These are phyloP conservation scores for Serendipita sp. DNA, from an alignment of 768 basidiomycete genomes.

Conservation along the genomic window DNA sequence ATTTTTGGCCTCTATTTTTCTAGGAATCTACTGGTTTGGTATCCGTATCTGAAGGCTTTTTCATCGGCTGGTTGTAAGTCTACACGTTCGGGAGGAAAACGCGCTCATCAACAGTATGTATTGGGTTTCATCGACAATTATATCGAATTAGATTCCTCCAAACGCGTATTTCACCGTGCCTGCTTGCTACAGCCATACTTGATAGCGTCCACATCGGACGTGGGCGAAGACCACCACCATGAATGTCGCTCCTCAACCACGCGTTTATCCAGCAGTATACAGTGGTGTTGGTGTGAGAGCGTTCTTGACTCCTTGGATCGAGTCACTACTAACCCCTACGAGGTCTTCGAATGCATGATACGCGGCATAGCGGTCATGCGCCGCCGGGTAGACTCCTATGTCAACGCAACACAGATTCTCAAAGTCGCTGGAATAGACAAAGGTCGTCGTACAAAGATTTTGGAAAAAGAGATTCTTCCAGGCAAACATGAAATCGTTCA, in stretches of 20 bases:
- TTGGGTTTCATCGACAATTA: not conserved
- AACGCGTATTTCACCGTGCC: slow-evolving; percentile 3
- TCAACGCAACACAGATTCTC: slow-evolving; percentile 98
- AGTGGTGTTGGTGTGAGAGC: slow-evolving; percentile 4
- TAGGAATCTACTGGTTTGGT: too few relatives aligned
- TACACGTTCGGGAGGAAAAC: not conserved
- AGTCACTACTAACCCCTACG: slow-evolving; percentile 7
- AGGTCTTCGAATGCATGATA: slow-evolving; percentile 98
- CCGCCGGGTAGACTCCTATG: slow-evolving; percentile 79
- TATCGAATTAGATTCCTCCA: not conserved
- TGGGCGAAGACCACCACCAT: not conserved
- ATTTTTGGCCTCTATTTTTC: too few relatives aligned
- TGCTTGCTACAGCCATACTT: not conserved
- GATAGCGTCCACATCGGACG: not conserved
- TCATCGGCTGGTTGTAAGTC: too few relatives aligned
- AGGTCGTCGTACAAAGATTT: slow-evolving; percentile 86
- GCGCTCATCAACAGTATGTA: not conserved
- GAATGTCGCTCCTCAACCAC: not conserved
- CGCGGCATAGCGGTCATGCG: slow-evolving; percentile 98
- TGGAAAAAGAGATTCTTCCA: slow-evolving; percentile 90
- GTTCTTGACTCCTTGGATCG: slow-evolving; percentile 9
- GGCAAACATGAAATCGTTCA: slow-evolving; percentile 97
- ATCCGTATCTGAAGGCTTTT: too few relatives aligned
- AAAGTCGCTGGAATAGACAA: slow-evolving; percentile 99
- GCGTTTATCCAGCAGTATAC: slow-evolving; percentile 5